Evolutionary conservation across 2,329 filamentous ascomycete genomes (phyloP), one percentile per base, ranked within the genome.

Genomic region (Claviceps sp.): DNA sequence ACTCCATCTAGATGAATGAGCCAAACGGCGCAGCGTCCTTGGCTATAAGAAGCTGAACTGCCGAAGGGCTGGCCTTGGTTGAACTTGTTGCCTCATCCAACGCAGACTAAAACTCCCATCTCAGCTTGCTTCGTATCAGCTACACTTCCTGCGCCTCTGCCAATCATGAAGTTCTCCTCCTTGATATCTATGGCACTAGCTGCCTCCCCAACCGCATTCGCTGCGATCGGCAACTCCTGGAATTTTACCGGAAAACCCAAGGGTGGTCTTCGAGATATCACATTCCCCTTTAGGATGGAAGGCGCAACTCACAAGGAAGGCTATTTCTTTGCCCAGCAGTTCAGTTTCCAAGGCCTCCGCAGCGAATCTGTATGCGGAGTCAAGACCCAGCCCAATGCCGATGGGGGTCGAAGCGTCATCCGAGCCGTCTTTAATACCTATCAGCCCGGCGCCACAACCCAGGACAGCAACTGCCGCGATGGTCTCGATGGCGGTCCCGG

Each of bases 291-390:
- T 22, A 56, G 53, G 48, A 56, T 61, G 41, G 51, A 54, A 40
- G 50, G 53, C 1, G 57, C 59, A 3, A 37, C 53, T 5, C 60
- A 59, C 41, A 19, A 42, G 5, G 24, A 16, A 0, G 59, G 58
- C n/a, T 62, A 55, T 44, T 61, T 58, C 54, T 61, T 58, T 52
- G 60, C 59, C 10, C 55, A 61, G 49, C 57, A 59, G 37, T 61
- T 54, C 50, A 37, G 38, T 22, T 59, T 61, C 30, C 5, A 53
- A 2, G 50, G 48, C 39, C 19, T 54, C 42, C 4, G 5, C 1
- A 19, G 22, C 11, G 19, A 14, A 5, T 2, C 10, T 16, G 13
- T 22, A 11, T 43, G 41, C 19, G 41, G 41, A 5, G 3, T 43
- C 19, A 17, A 24, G 41, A 43, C 19, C 19, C 41, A 13, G 17